Conservation (phyloP, 192 early-diverging fungal genomes). For the Spinellus fusiger region DNA sequence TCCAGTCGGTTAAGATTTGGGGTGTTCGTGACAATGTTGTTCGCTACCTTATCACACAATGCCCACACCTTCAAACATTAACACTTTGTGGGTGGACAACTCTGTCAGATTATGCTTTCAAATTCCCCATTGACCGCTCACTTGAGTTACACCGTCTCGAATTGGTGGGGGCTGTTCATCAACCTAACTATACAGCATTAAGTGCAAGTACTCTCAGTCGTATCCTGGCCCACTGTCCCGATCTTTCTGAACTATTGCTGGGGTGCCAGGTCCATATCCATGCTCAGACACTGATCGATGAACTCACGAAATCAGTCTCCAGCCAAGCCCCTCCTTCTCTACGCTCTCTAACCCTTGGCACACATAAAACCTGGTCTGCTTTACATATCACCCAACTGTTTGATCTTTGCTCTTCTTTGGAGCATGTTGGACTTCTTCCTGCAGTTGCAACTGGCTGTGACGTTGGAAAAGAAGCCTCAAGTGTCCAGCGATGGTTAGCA, state of each 20-base stretch:
- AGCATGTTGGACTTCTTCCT: background rate
- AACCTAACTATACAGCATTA: slow-evolving; percentile 8
- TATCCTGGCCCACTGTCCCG: background rate
- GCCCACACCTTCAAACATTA: background rate
- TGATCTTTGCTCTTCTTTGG: background rate
- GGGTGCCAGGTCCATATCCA: slow-evolving; percentile 16
- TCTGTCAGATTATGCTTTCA: slow-evolving; percentile 13
- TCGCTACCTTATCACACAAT: background rate
- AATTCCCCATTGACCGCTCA: background rate
- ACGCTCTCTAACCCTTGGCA: background rate
- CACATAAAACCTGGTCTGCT: background rate
- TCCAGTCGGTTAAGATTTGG: slow-evolving; percentile 4
- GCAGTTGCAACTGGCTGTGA: background rate
- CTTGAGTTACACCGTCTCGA: background rate
- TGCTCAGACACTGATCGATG: slow-evolving; percentile 1
- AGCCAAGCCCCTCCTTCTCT: background rate
- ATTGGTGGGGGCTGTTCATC: slow-evolving; percentile 1
- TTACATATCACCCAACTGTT: background rate
- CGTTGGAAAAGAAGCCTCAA: background rate
- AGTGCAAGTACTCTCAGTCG: background rate
- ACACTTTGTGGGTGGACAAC: slow-evolving; percentile 12
- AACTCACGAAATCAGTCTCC: background rate
- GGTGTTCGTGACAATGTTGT: slow-evolving; percentile 14
- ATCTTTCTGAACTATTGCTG: background rate
- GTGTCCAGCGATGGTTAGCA: background rate